Base-by-base conservation (phyloP, 2,329 filamentous ascomycete genomes). In the Aspergillus oerlinghausenensis region DNA sequence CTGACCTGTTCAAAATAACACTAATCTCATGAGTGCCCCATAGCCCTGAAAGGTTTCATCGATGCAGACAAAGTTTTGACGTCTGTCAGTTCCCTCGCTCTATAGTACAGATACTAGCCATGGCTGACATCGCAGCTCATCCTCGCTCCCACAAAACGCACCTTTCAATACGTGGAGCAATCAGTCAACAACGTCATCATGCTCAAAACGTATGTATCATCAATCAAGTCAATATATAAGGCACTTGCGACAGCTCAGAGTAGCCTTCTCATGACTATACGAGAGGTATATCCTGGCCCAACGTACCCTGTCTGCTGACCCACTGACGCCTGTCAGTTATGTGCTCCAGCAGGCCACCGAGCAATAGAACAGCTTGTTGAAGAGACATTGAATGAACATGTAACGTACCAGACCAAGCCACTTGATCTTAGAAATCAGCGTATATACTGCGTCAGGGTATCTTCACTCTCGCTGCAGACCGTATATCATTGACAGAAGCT, bases 371-470 rank as follows among this genome's bases (percentile, higher is more conserved):
- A 81, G 2, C 74, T 88, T 1, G 92, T 99, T 52, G 76, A 83
- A 48, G 75, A 79, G 14, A 84, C 84, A 0, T 87, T 99, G 63
- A 94, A 97, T 61, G 83, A 89, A 8, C 89, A 96, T 68, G 89
- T 92, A 0, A 83, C 81, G 0, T 95, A 89, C 63, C 88, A 90
- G 57, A 89, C 82, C 49, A 85, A 87, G 23, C 88, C 94, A 0
- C 80, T 97, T 4, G 93, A 97, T 60, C 79, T 96, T 55, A 84
- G 92, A 14, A 96, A 97, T 59, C 93, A 97, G 69, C 82, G 93
- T 60, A 90, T 88, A 0, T 97, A 95, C 75, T 93, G 93, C 23
- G 88, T 97, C 32, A 94, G 88, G 76, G 85, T 86, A 67, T 56
- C 63, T 42, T 49, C 28, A 19, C 28, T 29, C 40, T 28, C 23